Base-by-base conservation (phyloP, 257 asterid genomes). In the Linaria vulgaris region DNA sequence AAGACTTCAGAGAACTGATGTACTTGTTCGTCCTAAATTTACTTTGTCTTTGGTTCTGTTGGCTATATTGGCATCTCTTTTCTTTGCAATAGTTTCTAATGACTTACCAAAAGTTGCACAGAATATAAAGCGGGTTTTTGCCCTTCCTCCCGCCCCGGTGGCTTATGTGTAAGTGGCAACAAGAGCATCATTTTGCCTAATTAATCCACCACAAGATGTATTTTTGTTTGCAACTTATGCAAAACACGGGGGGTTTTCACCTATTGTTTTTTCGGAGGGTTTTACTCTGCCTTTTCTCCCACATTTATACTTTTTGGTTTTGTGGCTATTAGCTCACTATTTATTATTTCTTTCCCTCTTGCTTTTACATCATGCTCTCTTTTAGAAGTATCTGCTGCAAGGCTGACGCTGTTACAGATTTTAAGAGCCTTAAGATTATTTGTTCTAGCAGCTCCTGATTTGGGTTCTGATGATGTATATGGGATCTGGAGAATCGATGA, bases 401-500 rank as follows among this genome's bases (percentile, higher is more conserved):
- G 25, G 20, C 56, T 44, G 59, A 55, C 55, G 24, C 24, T 24
- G 41, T 47, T 51, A 22, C 53, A 11, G 37, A 43, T 44, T 47
- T 24, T 22, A 64, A 61, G 31, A 53, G 17, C 23, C 69, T 74
- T 51, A 75, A 48, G 1, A 71, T 66, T 77, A 45, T 72, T 69
- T 74, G 51, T 74, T 63, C 58, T 64, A 72, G 67, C 99, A 94
- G 97, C 91, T 72, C 97, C 99, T 57, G 97, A 89, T 71, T 74
- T 87, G 83, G 97, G 94, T 37, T 83, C 94, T 71, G 95, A 85
- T 74, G 95, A 94, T 45, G 76, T 81, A 63, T 71, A 76, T 71
- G 97, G 99, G 56, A 86, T 94, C 63, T 94, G 99, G 99, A 90
- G 87, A 70, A 94, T 94, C 70, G 94, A 87, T 82, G 99, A 94